These are phyloP conservation scores for Ramularia endophylla DNA, from an alignment of 2,329 filamentous ascomycete genomes.

Conservation along the genomic window DNA sequence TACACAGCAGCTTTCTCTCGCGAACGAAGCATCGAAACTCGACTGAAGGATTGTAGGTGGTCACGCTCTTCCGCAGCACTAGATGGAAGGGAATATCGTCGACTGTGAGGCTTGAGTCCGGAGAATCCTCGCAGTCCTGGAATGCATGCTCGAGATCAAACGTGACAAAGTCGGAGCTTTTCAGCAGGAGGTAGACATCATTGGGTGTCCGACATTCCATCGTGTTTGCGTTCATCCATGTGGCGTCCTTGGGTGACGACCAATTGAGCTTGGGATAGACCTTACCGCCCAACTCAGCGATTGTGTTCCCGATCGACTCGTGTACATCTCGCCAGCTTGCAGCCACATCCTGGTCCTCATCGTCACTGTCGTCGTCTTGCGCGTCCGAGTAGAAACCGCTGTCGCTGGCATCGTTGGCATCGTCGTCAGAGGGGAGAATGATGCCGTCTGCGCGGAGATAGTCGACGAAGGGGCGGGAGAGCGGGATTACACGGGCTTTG, in stretches of 20 bases:
- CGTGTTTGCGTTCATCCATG: slow-evolving; percentile 85
- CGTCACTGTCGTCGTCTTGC: slow-evolving; percentile 44
- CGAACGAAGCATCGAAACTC: slow-evolving; percentile 97
- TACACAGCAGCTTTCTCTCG: slow-evolving; percentile 68
- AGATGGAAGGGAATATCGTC: slow-evolving; percentile 65
- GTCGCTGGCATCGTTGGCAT: slow-evolving; percentile 42
- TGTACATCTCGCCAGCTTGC: slow-evolving; percentile 65
- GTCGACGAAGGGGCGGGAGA: slow-evolving; percentile 67
- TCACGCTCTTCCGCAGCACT: slow-evolving; percentile 78
- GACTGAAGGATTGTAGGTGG: slow-evolving; percentile 74
- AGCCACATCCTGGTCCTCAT: slow-evolving; percentile 58
- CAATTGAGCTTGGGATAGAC: slow-evolving; percentile 95
- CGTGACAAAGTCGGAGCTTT: slow-evolving; percentile 89
- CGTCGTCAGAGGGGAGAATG: slow-evolving; percentile 66
- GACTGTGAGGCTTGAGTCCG: slow-evolving; percentile 20
- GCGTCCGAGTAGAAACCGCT: slow-evolving; percentile 43
- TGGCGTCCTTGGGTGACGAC: slow-evolving; percentile 94
- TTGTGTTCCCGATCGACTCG: slow-evolving; percentile 66
- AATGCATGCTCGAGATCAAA: slow-evolving; percentile 94
- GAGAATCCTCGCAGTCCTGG: slow-evolving; percentile 57
- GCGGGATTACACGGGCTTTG: slow-evolving; percentile 76
- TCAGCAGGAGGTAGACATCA: slow-evolving; percentile 89
- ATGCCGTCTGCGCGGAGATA: slow-evolving; percentile 94
- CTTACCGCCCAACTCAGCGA: slow-evolving; percentile 73
- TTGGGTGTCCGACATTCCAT: slow-evolving; percentile 85